Conservation (phyloP, 1,139 yeast species). For the Chernovozyma sophiae-reginae region DNA sequence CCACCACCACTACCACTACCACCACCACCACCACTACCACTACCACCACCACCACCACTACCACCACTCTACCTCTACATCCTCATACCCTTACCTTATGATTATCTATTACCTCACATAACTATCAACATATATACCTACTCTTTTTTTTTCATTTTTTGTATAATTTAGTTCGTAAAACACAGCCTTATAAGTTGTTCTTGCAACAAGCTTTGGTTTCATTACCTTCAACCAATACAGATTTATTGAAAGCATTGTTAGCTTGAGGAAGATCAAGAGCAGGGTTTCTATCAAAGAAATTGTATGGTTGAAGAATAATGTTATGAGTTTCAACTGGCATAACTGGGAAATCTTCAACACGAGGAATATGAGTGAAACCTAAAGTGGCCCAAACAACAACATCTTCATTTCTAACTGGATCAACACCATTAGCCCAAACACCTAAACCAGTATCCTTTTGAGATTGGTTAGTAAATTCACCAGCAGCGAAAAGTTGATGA, state of each 20-base stretch:
- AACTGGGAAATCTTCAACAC: constrained; percentile 90
- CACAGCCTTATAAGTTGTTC: constrained; percentile 25
- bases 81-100: too few species aligned
- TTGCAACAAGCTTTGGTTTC: constrained; percentile 41
- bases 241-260: constrained; percentile 66
- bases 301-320: constrained; percentile 66
- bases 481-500: constrained; percentile 68
- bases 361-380: constrained; percentile 83
- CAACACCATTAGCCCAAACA: constrained; percentile 64
- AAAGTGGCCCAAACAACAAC: constrained; percentile 84
- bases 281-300: constrained; percentile 80
- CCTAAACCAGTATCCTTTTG: constrained; percentile 60
- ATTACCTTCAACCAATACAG: constrained; percentile 35
- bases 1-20: too few species aligned
- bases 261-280: constrained; percentile 81
- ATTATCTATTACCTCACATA: too few species aligned
- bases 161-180: background rate
- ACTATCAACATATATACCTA: too few species aligned
- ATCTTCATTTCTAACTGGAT: constrained; percentile 74
- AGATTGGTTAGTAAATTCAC: constrained; percentile 77
- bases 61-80: background rate
- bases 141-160: background rate
- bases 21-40: too few species aligned
- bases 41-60: too few species aligned
- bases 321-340: constrained; percentile 82